Evolutionary conservation across 306 rosid genomes (phyloP).

Genomic region (Trifolium repens): DNA sequence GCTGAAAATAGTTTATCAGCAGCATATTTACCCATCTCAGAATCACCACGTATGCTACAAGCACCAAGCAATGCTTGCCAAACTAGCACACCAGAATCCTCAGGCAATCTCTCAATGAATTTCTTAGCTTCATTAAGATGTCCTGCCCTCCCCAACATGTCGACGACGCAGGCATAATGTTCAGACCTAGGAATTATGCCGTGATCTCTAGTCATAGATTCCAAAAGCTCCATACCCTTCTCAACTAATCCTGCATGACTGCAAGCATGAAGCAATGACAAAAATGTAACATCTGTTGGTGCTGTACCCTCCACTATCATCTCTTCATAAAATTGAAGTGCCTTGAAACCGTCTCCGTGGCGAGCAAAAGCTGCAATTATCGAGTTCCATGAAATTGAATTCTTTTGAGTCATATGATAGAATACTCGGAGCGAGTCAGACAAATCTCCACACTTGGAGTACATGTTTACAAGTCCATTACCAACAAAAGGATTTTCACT

Average conservation of each 20-base stretch:
- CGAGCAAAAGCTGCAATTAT: conserved; percentile 88
- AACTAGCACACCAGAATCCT: conserved; percentile 61
- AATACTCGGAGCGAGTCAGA: conserved; percentile 64
- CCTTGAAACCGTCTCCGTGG: conserved; percentile 74
- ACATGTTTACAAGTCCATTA: conserved; percentile 93
- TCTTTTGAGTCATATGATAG: conserved; percentile 58
- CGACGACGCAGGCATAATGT: conserved; percentile 83
- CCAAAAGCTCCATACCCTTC: conserved; percentile 78
- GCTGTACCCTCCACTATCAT: conserved; percentile 62
- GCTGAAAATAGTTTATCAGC: conserved; percentile 64
- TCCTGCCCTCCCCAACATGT: conserved; percentile 92
- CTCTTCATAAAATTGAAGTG: conserved; percentile 65
- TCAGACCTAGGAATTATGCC: conserved; percentile 68
- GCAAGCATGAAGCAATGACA: conserved; percentile 90
- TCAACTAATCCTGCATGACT: conserved; percentile 81
- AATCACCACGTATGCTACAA: conserved; percentile 73
- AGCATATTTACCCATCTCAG: conserved; percentile 74
- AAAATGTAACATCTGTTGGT: conserved; percentile 78
- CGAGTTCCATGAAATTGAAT: conserved; percentile 84
- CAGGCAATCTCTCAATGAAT: conserved; percentile 60
- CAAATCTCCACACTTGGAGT: conserved; percentile 85
- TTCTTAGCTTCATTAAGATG: conserved; percentile 70
- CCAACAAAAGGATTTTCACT: conserved; percentile 62
- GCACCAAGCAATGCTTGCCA: conserved; percentile 98
- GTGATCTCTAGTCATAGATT: conserved; percentile 72